These are phyloP conservation scores for Tylopilus sp. DNA, from an alignment of 768 basidiomycete genomes.

Conservation along the genomic window DNA sequence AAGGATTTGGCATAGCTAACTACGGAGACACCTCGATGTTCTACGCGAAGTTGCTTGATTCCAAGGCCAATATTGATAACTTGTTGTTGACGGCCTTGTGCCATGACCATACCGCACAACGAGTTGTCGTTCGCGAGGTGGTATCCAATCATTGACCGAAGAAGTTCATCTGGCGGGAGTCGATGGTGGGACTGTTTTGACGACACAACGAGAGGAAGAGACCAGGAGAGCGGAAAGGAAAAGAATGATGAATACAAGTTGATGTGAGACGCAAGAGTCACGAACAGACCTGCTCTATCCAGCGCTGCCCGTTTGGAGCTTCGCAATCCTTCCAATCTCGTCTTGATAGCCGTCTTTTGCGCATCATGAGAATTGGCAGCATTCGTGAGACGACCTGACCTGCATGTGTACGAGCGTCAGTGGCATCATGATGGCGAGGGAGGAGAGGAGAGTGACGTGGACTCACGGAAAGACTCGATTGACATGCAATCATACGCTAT, in stretches of 20 bases:
- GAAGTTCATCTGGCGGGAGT: conserved; percentile 59
- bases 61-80: conserved; percentile 82
- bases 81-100: conserved; percentile 69
- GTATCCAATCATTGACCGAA: conserved; percentile 80
- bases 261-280: not conserved
- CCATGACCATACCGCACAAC: conserved; percentile 79
- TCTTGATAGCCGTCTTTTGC: conserved; percentile 74
- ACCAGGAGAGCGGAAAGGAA: not conserved
- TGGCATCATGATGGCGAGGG: not conserved
- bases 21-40: conserved; percentile 57
- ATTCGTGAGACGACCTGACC: conserved; percentile 73
- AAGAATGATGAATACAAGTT: conserved; percentile 2
- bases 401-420: conserved; percentile 24
- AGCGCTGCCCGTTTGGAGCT: conserved; percentile 65
- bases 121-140: conserved; percentile 66
- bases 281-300: conserved; percentile 69
- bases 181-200: conserved; percentile 47
- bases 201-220: not conserved
- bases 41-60: conserved; percentile 62
- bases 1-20: conserved; percentile 64
- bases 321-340: conserved; percentile 67
- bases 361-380: conserved; percentile 81
- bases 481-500: conserved; percentile 53
- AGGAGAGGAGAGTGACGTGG: not conserved
- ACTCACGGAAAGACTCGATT: conserved; percentile 67